Evolutionary conservation across 345 rosid genomes (phyloP).

Genomic region (Lepidium didymum): DNA sequence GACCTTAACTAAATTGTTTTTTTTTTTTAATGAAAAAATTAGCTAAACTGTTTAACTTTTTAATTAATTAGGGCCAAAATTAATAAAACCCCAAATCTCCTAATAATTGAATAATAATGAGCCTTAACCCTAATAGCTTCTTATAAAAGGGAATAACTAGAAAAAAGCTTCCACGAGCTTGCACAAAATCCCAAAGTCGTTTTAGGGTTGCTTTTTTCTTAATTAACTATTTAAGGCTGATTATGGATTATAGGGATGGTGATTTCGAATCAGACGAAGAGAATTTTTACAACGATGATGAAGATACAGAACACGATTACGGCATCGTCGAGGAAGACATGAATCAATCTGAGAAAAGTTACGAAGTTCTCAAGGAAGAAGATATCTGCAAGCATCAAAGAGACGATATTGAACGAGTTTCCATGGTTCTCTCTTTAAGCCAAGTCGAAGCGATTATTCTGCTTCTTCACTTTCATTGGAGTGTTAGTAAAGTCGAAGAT

Average conservation of each 20-base stretch:
- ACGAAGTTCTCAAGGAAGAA: constrained; percentile 48
- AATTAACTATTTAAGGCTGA: background rate
- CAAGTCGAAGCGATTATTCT: constrained; percentile 45
- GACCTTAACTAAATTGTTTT: too few species aligned
- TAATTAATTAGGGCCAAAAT: too few species aligned
- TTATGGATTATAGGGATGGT: constrained; percentile 50
- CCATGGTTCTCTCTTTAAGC: constrained; percentile 56
- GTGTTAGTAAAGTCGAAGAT: constrained; percentile 60
- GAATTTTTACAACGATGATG: constrained; percentile 49
- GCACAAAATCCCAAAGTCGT: background rate
- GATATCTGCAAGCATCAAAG: constrained; percentile 58
- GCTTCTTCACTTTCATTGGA: constrained; percentile 67
- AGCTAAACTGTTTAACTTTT: too few species aligned
- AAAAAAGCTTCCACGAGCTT: too few species aligned
- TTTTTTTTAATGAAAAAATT: too few species aligned
- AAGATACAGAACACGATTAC: constrained; percentile 13
- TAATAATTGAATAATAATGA: too few species aligned
- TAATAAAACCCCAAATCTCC: too few species aligned
- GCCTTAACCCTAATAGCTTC: too few species aligned
- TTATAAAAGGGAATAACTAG: too few species aligned
- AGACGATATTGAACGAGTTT: constrained; percentile 58
- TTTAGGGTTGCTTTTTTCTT: background rate
- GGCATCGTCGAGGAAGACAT: constrained; percentile 38
- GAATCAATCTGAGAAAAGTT: constrained; percentile 43
- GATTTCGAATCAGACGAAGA: constrained; percentile 52